phyloP scores from a whole-genome alignment of 2,329 filamentous ascomycete genomes.

The Magnaporthales sp. region DNA sequence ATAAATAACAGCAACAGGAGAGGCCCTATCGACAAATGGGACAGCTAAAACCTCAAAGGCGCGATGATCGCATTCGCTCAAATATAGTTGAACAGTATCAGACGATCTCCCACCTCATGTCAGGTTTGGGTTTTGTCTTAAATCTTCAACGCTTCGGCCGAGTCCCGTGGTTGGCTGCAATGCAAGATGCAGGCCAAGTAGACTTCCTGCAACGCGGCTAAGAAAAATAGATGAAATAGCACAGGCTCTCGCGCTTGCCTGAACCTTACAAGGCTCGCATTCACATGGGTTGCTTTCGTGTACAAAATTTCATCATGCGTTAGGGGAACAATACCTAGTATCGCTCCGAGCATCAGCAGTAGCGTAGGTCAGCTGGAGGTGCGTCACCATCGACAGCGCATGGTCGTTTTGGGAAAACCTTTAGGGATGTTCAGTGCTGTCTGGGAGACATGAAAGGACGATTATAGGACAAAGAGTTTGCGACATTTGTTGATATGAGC shows the following conservation, averaged over 20 bases:
- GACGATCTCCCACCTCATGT: neutral
- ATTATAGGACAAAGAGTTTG: neutral
- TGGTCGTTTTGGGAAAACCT: neutral
- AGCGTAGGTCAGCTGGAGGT: neutral
- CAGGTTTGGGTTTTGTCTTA: neutral
- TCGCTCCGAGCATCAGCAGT: neutral
- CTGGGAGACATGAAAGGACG: neutral
- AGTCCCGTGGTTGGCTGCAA: neutral
- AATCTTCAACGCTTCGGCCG: neutral
- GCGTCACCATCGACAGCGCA: neutral
- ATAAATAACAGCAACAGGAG: neutral
- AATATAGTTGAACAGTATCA: neutral
- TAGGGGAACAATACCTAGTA: neutral
- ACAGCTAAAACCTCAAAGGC: neutral
- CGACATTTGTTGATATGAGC: neutral
- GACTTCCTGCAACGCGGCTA: neutral
- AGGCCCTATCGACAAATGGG: too few species aligned
- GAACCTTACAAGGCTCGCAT: neutral
- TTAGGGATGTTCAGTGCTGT: neutral
- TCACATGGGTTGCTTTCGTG: neutral
- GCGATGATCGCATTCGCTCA: neutral
- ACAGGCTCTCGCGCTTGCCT: neutral
- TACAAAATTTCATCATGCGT: neutral
- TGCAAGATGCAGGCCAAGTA: neutral
- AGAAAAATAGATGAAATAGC: neutral